Base-by-base conservation (phyloP, 768 basidiomycete genomes). In the Naganishia vaughanmartiniae region DNA sequence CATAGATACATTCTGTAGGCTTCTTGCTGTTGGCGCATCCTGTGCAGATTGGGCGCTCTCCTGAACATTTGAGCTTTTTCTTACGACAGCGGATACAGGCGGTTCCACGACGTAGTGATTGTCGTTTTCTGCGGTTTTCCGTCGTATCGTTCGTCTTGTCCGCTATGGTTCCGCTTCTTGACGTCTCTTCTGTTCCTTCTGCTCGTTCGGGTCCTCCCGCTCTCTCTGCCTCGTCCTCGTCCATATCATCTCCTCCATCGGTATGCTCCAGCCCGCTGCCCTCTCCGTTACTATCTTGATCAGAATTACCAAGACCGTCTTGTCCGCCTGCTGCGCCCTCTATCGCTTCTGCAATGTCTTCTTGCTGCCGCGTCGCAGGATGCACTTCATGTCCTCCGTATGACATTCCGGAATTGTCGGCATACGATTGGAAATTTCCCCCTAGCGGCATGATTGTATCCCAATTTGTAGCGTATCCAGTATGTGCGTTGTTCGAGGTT, bases 11-110 rank as follows among this genome's bases (percentile, higher is more conserved):
- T 28, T 60, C 57, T 28, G 60, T 46, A 17, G 69, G 58, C 26
- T 70, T 65, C 48, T 56, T 60, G 58, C 46, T 65, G 51, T 65
- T 53, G 39, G 28, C 24, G 34, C 70, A 71, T 6, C 54, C 60
- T 10, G 70, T 36, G 45, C 70, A 71, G 0, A 55, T 19, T 55
- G 70, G 70, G 6, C 70, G 54, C 58, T 71, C 65, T 19, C 70
- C 70, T 2, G 65, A 58, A 31, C 70, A 71, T 31, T 71, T 71
- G 53, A 71, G 56, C 56, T 71, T 71, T 45, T 71, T 71, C 24
- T 39, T 24, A 11, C 70, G 70, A 58, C 70, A 71, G 21, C 63
- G 48, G 15, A 65, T 39, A 36, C 70, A 71, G 5, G 70, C 70
- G 6, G 65, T 65, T 24, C 70, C 70, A 21, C 70, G 65, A 14